phyloP scores from a whole-genome alignment of 108 stramenopile species.

The Conticribra weissflogii region DNA sequence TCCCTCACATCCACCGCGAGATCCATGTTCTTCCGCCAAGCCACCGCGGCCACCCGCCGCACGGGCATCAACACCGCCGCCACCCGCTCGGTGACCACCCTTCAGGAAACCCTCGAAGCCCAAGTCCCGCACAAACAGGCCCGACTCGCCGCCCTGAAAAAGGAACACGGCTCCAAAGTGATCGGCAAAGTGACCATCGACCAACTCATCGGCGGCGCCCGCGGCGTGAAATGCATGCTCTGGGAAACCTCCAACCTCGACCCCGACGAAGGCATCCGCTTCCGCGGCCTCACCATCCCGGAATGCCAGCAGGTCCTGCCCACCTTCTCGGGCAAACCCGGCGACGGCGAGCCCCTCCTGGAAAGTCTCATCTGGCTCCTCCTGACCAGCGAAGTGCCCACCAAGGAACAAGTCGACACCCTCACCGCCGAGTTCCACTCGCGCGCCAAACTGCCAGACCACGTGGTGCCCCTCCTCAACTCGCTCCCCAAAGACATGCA shows the following conservation, averaged over 20 bases:
- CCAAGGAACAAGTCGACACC: slow-evolving; percentile 95
- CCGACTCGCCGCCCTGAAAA: slow-evolving; percentile 85
- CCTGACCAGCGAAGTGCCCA: slow-evolving; percentile 96
- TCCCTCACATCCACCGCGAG: slow-evolving; percentile 11
- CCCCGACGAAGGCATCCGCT: slow-evolving; percentile 98
- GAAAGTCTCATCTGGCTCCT: slow-evolving; percentile 97
- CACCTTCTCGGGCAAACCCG: slow-evolving; percentile 86
- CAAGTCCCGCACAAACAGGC: slow-evolving; percentile 96
- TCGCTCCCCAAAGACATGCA: slow-evolving; percentile 97
- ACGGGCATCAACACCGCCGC: background rate
- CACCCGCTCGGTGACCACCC: slow-evolving; percentile 72
- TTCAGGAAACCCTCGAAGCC: slow-evolving; percentile 89
- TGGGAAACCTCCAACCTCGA: slow-evolving; percentile 99
- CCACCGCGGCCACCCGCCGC: slow-evolving; percentile 7
- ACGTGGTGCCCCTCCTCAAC: slow-evolving; percentile 93
- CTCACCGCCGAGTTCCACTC: slow-evolving; percentile 93
- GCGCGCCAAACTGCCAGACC: slow-evolving; percentile 88
- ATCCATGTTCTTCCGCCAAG: slow-evolving; percentile 2
- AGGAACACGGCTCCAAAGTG: slow-evolving; percentile 93
- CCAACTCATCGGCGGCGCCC: slow-evolving; percentile 97
- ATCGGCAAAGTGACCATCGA: slow-evolving; percentile 97
- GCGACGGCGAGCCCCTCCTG: slow-evolving; percentile 96
- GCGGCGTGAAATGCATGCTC: slow-evolving; percentile 98
- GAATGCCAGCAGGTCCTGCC: slow-evolving; percentile 97
- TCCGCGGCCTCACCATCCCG: slow-evolving; percentile 98